These are phyloP conservation scores for Pythium biforme DNA, from an alignment of 352 stramenopile species.

Conservation along the genomic window DNA sequence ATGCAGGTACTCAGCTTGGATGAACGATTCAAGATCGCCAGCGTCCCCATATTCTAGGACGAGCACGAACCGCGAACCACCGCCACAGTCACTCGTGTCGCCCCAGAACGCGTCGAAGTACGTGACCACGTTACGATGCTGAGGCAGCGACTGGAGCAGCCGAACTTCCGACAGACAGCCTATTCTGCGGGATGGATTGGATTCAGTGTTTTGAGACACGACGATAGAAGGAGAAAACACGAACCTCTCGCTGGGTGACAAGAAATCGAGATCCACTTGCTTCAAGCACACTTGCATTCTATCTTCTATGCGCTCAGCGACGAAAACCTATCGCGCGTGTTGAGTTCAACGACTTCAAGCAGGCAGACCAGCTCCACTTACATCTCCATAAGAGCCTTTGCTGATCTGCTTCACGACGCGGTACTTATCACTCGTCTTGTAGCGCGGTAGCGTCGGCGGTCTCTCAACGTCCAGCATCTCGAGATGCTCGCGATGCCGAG, in stretches of 20 bases:
- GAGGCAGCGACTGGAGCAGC: slow-evolving; percentile 44
- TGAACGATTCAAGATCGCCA: slow-evolving; percentile 53
- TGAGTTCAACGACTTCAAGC: not conserved
- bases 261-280: slow-evolving; percentile 51
- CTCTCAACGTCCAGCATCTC: slow-evolving; percentile 4
- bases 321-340: slow-evolving; percentile 36
- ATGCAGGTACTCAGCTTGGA: slow-evolving; percentile 17
- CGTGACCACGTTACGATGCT: slow-evolving; percentile 50
- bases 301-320: slow-evolving; percentile 34
- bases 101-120: slow-evolving; percentile 61
- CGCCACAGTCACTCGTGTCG: slow-evolving; percentile 9
- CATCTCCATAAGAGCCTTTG: slow-evolving; percentile 51
- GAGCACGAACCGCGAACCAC: slow-evolving; percentile 37
- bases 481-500: not conserved
- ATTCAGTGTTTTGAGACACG: no score
- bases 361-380: slow-evolving; percentile 21
- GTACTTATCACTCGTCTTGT: slow-evolving; percentile 28
- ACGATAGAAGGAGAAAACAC: not conserved
- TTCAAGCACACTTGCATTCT: slow-evolving; percentile 48
- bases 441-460: not conserved
- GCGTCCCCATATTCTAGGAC: slow-evolving; percentile 69
- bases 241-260: slow-evolving; percentile 43
- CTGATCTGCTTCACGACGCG: slow-evolving; percentile 40
- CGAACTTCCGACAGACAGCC: slow-evolving; percentile 48
- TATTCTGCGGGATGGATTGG: no score